Evolutionary conservation across 2,329 filamentous ascomycete genomes (phyloP).

Genomic region (Dactylella cylindrospora): DNA sequence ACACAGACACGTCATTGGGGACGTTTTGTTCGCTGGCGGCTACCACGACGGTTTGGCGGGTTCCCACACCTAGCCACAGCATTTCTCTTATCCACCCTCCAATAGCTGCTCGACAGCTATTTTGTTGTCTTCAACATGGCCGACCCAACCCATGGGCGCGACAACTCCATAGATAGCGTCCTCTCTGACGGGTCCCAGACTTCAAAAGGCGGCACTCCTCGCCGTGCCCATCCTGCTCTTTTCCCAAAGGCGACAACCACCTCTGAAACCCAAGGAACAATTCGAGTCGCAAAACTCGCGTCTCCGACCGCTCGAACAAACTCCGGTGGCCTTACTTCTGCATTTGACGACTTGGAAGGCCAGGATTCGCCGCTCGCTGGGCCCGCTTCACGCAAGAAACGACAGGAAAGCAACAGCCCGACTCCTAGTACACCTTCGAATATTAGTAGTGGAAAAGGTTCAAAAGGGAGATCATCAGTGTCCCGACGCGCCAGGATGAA

Average conservation of each 20-base stretch:
- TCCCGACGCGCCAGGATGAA: constrained; percentile 38
- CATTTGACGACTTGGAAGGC: constrained; percentile 8
- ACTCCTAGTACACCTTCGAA: constrained; percentile 25
- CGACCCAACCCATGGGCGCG: constrained; percentile 22
- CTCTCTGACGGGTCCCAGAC: constrained; percentile 34
- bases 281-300: constrained; percentile 30
- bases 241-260: constrained; percentile 35
- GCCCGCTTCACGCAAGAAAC: constrained; percentile 25
- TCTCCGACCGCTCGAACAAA: constrained; percentile 32
- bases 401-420: constrained; percentile 4
- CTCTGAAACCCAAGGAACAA: constrained; percentile 33
- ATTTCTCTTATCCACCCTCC: constrained; percentile 28
- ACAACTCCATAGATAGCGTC: constrained; percentile 39
- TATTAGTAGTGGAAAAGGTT: constrained; percentile 11
- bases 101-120: constrained; percentile 43
- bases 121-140: constrained; percentile 20
- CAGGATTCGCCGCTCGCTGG: constrained; percentile 9
- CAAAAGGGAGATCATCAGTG: constrained; percentile 32
- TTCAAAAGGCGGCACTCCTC: constrained; percentile 35
- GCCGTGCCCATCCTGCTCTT: constrained; percentile 40
- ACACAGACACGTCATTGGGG: no score
- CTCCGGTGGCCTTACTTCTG: constrained; percentile 13
- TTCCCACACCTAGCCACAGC: no score
- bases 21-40: no score
- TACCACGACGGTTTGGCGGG: no score